Evolutionary conservation across 305 asterid genomes (phyloP).

Genomic region (Solanum hybrid): DNA sequence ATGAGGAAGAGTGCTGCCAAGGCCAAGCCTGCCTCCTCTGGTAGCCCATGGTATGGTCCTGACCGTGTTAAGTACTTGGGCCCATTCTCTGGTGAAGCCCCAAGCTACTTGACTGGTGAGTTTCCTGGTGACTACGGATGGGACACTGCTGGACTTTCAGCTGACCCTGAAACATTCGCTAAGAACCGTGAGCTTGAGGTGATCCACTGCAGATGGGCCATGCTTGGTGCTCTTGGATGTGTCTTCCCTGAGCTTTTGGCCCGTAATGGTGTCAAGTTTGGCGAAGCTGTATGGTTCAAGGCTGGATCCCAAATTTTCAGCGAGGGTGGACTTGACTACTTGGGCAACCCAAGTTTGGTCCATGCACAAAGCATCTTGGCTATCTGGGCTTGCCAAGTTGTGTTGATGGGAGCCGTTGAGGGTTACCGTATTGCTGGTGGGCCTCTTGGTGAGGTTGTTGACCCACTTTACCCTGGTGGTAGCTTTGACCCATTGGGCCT

Average conservation of each 20-base stretch:
- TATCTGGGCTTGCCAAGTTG: constrained; percentile 20
- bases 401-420: constrained; percentile 20
- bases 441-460: constrained; percentile 12
- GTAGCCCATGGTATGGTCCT: constrained; percentile 22
- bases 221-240: constrained; percentile 26
- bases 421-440: constrained; percentile 24
- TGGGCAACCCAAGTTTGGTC: constrained; percentile 20
- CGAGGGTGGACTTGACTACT: constrained; percentile 23
- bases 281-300: constrained; percentile 21
- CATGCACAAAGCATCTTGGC: constrained; percentile 25
- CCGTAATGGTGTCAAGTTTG: constrained; percentile 18
- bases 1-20: constrained; percentile 4
- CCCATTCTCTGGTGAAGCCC: constrained; percentile 20
- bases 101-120: constrained; percentile 21
- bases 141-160: constrained; percentile 27
- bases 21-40: not conserved
- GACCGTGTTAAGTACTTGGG: constrained; percentile 20
- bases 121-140: constrained; percentile 23
- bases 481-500: constrained; percentile 20
- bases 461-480: constrained; percentile 18
- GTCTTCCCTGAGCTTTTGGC: constrained; percentile 22
- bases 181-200: constrained; percentile 21
- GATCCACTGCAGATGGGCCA: constrained; percentile 14
- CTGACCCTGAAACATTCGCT: constrained; percentile 20
- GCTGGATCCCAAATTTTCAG: constrained; percentile 19